Conservation (phyloP, 345 rosid species). For the Citrus trifoliata region DNA sequence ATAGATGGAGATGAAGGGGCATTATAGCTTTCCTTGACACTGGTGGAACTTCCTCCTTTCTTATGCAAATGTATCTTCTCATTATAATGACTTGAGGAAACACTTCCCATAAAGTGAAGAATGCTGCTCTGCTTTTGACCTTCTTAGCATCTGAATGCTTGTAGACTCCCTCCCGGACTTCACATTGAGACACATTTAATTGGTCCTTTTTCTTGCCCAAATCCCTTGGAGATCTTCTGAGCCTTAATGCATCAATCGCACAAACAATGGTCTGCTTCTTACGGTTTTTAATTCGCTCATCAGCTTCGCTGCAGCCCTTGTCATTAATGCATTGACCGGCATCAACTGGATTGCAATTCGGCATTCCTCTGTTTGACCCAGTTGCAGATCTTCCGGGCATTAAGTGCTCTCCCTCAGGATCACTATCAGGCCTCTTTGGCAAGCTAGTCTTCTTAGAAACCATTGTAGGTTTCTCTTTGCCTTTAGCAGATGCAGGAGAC, state of each 20-base stretch:
- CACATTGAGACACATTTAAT: slow-evolving; percentile 10
- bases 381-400: slow-evolving; percentile 23
- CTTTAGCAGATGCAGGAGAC: slow-evolving; percentile 15
- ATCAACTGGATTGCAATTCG: slow-evolving; percentile 10
- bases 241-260: slow-evolving; percentile 23
- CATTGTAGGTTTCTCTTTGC: slow-evolving; percentile 10
- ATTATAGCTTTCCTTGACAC: neutral
- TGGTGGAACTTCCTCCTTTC: neutral
- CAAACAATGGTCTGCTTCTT: slow-evolving; percentile 15
- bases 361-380: slow-evolving; percentile 4
- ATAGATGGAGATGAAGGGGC: slow-evolving; percentile 7
- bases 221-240: slow-evolving; percentile 41
- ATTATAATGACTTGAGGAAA: slow-evolving; percentile 9
- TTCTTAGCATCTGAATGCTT: slow-evolving; percentile 20
- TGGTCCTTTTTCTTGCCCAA: slow-evolving; percentile 20
- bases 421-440: slow-evolving; percentile 27
- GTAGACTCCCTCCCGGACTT: neutral
- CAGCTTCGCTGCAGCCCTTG: slow-evolving; percentile 19
- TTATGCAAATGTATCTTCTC: slow-evolving; percentile 9
- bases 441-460: slow-evolving; percentile 15
- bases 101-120: slow-evolving; percentile 20
- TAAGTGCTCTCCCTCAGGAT: slow-evolving; percentile 8
- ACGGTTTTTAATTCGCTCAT: slow-evolving; percentile 18
- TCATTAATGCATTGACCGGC: neutral
- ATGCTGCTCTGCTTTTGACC: slow-evolving; percentile 23